Evolutionary conservation across 2,329 filamentous ascomycete species (phyloP).

Genomic region (Blumeriella jaapii): DNA sequence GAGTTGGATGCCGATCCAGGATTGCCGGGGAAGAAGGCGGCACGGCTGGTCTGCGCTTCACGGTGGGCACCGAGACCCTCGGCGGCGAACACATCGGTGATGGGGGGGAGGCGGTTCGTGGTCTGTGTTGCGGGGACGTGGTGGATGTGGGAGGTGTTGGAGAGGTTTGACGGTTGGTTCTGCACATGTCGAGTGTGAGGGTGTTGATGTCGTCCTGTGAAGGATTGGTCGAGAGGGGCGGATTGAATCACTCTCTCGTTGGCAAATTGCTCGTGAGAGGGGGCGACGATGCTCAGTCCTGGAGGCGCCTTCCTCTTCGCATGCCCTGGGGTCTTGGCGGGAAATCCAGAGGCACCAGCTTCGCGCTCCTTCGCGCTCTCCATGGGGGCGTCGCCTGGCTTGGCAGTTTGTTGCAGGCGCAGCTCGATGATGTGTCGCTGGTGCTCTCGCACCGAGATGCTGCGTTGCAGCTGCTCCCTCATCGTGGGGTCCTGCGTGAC

Average conservation of each 20-base stretch:
- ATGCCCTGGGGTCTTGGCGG: slow-evolving; percentile 60
- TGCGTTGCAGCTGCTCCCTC: slow-evolving; percentile 90
- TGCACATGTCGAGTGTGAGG: slow-evolving; percentile 66
- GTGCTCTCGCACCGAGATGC: slow-evolving; percentile 84
- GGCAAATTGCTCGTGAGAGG: slow-evolving; percentile 83
- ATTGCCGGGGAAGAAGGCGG: slow-evolving; percentile 18
- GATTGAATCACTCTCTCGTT: slow-evolving; percentile 95
- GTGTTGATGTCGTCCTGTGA: slow-evolving; percentile 78
- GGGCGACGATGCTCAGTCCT: slow-evolving; percentile 87
- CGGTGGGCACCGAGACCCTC: slow-evolving; percentile 58
- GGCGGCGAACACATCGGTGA: slow-evolving; percentile 82
- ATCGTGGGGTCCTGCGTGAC: slow-evolving; percentile 93
- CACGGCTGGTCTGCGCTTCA: slow-evolving; percentile 28
- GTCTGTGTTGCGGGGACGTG: slow-evolving; percentile 82
- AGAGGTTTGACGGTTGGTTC: slow-evolving; percentile 73
- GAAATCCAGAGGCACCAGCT: slow-evolving; percentile 26
- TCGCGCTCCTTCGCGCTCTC: slow-evolving; percentile 45
- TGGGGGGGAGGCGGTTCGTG: slow-evolving; percentile 81
- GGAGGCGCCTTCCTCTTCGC: slow-evolving; percentile 72
- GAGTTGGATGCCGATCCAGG: slow-evolving; percentile 38
- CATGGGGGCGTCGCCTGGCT: slow-evolving; percentile 56
- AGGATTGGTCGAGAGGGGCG: slow-evolving; percentile 86
- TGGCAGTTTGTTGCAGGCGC: slow-evolving; percentile 76
- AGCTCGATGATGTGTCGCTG: slow-evolving; percentile 93
- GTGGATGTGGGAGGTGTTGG: slow-evolving; percentile 80